Base-by-base conservation (phyloP, 2,329 filamentous ascomycete genomes). In the Calycina marina region DNA sequence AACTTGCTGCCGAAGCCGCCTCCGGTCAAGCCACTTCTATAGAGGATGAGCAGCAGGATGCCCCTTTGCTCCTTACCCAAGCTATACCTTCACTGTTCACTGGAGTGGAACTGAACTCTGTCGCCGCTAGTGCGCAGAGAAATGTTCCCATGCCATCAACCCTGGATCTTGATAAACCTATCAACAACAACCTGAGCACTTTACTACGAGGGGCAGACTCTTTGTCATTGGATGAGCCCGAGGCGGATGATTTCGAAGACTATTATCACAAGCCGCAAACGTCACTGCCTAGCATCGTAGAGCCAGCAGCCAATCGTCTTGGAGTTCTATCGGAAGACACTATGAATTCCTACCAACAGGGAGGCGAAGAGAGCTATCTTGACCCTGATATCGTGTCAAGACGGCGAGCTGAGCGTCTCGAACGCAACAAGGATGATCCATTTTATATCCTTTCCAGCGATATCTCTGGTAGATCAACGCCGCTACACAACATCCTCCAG, bases 391-490 rank as follows among this genome's bases (percentile, higher is more conserved):
- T 83, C 28, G 53, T 82, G 25, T 79, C 81, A 4, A 67, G 75
- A 40, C 70, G 81, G 40, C 81, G 77, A 45, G 72, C 77, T 4
- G 83, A 93, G 50, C 70, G 86, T 8, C 60, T 68, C 35, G 85
- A 93, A 51, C 72, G 84, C 35, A 83, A 93, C 54, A 80, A 71
- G 44, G 88, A 96, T 50, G 90, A 98, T 48, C 90, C 90, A 1
- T 98, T 93, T 54, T 98, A 98, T 51, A 96, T 98, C 48, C 64
- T 63, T 14, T 56, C 59, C 5, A 58, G 58, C 22, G 63, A 62
- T 15, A 57, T 59, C 1, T 72, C 71, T 4, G 71, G 72, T 18
- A 68, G 69, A 4, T 77, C 78, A 0, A 88, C 81, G 1, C 82
- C 82, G 0, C 75, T 90, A 30, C 80, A 88, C 48, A 80, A 72